Evolutionary conservation across 169 alveolate genomes (phyloP).

Genomic region (Cryptosporidium canis): DNA sequence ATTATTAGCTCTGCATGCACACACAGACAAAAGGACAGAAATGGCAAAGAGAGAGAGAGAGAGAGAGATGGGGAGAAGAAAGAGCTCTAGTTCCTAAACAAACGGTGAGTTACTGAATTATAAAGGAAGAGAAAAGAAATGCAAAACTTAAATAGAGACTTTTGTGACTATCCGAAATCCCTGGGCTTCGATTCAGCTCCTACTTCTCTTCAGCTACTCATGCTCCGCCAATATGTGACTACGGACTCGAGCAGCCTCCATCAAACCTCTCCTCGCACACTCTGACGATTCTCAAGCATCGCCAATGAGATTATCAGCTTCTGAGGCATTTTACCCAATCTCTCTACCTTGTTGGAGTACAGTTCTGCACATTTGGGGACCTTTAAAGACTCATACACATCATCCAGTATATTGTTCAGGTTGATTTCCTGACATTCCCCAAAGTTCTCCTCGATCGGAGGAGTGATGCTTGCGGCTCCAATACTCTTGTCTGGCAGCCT

Average conservation of each 20-base stretch:
- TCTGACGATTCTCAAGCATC: slow-evolving; percentile 2
- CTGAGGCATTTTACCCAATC: slow-evolving; percentile 58
- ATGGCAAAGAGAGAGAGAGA: too few relatives aligned
- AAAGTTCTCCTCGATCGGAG: neutral
- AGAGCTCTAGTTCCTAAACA: too few relatives aligned
- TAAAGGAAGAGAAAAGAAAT: too few relatives aligned
- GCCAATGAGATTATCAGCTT: slow-evolving; percentile 22
- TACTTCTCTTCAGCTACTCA: too few relatives aligned
- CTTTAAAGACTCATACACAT: slow-evolving; percentile 52
- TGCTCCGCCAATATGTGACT: too few relatives aligned
- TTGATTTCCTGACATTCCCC: neutral
- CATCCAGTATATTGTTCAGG: slow-evolving; percentile 45
- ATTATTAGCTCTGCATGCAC: neutral
- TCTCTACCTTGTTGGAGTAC: neutral
- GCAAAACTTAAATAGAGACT: too few relatives aligned
- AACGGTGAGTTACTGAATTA: too few relatives aligned
- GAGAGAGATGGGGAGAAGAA: too few relatives aligned
- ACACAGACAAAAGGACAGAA: neutral
- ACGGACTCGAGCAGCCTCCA: too few relatives aligned
- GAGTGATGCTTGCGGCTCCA: neutral
- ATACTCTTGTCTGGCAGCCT: neutral
- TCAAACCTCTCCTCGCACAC: too few relatives aligned
- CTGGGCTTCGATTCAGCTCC: too few relatives aligned
- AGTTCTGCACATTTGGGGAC: slow-evolving; percentile 53
- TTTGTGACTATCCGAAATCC: too few relatives aligned